These are phyloP conservation scores for Stephania cephalantha DNA, from an alignment of 164 flowering plant species.

Conservation along the genomic window DNA sequence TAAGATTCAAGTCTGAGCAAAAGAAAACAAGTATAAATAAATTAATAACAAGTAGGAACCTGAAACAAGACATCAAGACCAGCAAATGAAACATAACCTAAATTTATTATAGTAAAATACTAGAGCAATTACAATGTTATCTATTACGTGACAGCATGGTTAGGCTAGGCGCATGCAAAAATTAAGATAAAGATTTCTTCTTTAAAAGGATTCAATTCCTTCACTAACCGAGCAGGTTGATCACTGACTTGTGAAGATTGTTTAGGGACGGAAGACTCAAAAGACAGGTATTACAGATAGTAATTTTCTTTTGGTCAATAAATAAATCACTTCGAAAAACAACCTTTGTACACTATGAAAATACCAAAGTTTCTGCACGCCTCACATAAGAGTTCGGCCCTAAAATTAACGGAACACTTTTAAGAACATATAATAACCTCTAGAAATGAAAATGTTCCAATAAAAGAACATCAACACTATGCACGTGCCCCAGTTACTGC, in stretches of 20 bases:
- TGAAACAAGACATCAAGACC: neutral
- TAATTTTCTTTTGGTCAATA: neutral
- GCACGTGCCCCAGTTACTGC: no score
- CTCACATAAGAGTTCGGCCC: neutral
- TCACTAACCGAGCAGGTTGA: no score
- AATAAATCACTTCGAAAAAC: neutral
- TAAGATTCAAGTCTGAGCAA: slow-evolving; percentile 39
- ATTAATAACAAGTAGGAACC: neutral
- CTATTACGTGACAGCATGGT: neutral
- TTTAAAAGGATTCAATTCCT: neutral
- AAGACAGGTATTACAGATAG: no score
- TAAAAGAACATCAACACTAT: no score
- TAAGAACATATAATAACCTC: no score
- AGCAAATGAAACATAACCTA: neutral
- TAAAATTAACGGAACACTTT: neutral
- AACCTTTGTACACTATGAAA: neutral
- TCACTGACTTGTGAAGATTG: no score
- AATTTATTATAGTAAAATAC: neutral
- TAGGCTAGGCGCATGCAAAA: neutral
- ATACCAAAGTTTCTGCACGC: neutral
- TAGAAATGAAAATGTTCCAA: neutral
- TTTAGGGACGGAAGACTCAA: no score
- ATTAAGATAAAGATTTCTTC: neutral
- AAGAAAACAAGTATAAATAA: neutral
- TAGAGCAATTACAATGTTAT: neutral